These are phyloP conservation scores for Phaeosphaeria sp. DNA, from an alignment of 2,329 filamentous ascomycete species.

Conservation along the genomic window DNA sequence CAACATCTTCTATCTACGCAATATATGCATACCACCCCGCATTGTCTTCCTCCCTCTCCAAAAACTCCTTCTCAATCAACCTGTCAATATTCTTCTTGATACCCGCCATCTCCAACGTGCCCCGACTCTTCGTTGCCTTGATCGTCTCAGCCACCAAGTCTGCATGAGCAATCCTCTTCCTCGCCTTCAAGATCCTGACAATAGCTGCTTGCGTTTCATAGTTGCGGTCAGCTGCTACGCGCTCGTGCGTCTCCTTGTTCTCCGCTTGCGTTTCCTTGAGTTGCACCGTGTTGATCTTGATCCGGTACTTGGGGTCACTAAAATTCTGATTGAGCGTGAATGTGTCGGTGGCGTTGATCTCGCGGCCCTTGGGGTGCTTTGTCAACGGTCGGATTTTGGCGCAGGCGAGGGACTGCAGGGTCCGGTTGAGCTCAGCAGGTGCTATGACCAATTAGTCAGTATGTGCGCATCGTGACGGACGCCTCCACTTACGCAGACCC, in stretches of 20 bases:
- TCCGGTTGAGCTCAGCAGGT: conserved; percentile 82
- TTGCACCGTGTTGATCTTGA: conserved; percentile 99
- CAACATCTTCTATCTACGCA: conserved; percentile 37
- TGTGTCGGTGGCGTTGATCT: conserved; percentile 78
- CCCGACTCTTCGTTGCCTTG: conserved; percentile 83
- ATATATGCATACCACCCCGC: conserved; percentile 54
- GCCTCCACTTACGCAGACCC: conserved; percentile 65
- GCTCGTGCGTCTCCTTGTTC: conserved; percentile 91
- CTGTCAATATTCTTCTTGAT: conserved; percentile 99
- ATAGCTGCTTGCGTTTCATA: conserved; percentile 98
- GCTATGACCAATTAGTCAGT: conserved; percentile 50
- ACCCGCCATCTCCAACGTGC: conserved; percentile 81
- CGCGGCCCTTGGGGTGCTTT: conserved; percentile 84
- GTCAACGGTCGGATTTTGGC: conserved; percentile 82
- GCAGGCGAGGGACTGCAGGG: conserved; percentile 92
- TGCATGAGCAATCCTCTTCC: conserved; percentile 85
- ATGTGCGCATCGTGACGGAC: not conserved
- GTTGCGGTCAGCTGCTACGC: conserved; percentile 85
- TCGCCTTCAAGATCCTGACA: conserved; percentile 94
- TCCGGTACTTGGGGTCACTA: conserved; percentile 78
- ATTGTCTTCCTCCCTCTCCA: conserved; percentile 47
- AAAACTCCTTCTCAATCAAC: conserved; percentile 58
- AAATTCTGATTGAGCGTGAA: conserved; percentile 85
- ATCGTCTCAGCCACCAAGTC: conserved; percentile 93
- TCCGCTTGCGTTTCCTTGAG: conserved; percentile 95